Percentiles rank a stretch among this genome's conserved stretches.
Conservation (phyloP, 495 filamentous ascomycete species). For the Baudoinia panamericana region DNA sequence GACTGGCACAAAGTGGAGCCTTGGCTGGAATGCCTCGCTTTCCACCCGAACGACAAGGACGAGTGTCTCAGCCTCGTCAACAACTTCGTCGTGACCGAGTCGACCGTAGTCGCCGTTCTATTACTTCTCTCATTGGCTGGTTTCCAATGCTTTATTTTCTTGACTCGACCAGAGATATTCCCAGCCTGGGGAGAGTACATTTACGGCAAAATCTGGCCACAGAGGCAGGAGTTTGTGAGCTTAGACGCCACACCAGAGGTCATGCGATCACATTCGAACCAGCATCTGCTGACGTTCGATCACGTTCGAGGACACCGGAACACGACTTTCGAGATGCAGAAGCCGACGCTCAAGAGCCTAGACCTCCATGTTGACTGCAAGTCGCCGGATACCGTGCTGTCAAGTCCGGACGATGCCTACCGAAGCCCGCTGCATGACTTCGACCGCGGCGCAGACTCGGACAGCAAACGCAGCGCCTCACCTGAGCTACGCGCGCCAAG, state of each 20-base stretch:
- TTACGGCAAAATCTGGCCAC: constrained; percentile 30
- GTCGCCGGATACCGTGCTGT: constrained; percentile 8
- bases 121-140: constrained; percentile 71
- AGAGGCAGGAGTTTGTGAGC: constrained; percentile 69
- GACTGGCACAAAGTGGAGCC: constrained; percentile 41
- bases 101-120: constrained; percentile 68
- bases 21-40: constrained; percentile 62
- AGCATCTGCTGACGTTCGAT: constrained; percentile 55
- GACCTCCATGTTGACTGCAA: constrained; percentile 7
- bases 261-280: constrained; percentile 44
- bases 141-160: constrained; percentile 68
- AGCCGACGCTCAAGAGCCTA: constrained; percentile 2
- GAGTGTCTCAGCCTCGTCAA: constrained; percentile 47
- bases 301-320: constrained; percentile 17
- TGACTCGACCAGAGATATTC: constrained; percentile 70
- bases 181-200: constrained; percentile 67
- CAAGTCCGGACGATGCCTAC: constrained; percentile 14
- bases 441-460: background rate
- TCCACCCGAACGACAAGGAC: constrained; percentile 46
- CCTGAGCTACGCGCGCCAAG: background rate
- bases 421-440: constrained; percentile 7
- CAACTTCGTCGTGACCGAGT: constrained; percentile 51
- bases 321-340: constrained; percentile 22
- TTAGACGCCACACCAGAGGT: constrained; percentile 60
- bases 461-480: constrained; percentile 1